Base-by-base conservation (phyloP, 768 basidiomycete species). In the Mycena galopus region DNA sequence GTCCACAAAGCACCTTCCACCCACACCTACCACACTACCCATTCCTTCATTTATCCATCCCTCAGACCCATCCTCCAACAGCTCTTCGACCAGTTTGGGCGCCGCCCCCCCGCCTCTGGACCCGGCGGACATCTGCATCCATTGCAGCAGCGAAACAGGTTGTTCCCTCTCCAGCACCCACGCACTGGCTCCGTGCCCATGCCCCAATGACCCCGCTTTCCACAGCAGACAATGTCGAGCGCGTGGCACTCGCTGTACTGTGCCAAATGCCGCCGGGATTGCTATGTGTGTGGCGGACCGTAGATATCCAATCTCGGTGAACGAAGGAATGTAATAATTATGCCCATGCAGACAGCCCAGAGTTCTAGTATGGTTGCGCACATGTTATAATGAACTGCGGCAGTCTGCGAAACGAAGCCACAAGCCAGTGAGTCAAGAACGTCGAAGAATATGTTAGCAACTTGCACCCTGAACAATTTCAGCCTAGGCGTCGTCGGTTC, bases 211-310 rank as follows among this genome's bases (percentile, higher is more conserved):
- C 30, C 33, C 23, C 57, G 44, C 17, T 50, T 59, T 14, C 29
- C 29, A n/a, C 10, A 33, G 66, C 66, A 67, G 56, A 59, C 57
- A n/a, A 59, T 21, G 27, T 10, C 29, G 27, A 25, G 17, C 3
- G 66, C 57, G n/a, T 44, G 11, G 33, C 66, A 67, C 44, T 65
- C 63, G 19, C 12, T 56, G 21, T 66, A 44, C 10, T 66, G 55
- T n/a, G 17, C 23, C 7, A 32, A 39, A 42, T 66, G 55, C 23
- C 9, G 16, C 21, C 21, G 25, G 21, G 12, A 29, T 35, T 66
- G 65, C 19, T 37, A 42, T n/a, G 21, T 19, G 10, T 57, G 65
- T 32, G n/a, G 8, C 16, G 65, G 39, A 16, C 65, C 59, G 29
- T 59, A 37, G n/a, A 29, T 25, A 17, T 21, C 32, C 19, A 39